These are phyloP conservation scores for Termitomyces sp. DNA, from an alignment of 768 basidiomycete genomes.

Conservation along the genomic window DNA sequence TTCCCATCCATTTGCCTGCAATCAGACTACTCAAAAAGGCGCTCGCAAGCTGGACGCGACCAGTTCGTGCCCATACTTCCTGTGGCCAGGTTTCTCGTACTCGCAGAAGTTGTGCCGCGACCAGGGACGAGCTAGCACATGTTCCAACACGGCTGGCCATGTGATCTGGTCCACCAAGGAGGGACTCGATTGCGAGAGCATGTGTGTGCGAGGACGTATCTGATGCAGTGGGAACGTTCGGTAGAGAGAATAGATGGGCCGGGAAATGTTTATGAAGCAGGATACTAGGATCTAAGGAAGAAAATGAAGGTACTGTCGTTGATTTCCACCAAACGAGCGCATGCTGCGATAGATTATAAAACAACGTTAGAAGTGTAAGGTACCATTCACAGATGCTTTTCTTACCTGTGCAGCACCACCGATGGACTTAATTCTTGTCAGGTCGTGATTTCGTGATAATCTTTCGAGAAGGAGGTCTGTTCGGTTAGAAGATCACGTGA, in stretches of 20 bases:
- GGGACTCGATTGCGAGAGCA: constrained; percentile 67
- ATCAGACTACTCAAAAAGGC: constrained; percentile 69
- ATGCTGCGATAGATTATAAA: constrained; percentile 34
- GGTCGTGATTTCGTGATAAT: constrained; percentile 61
- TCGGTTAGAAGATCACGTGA: constrained; percentile 17
- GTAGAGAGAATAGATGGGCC: constrained; percentile 60
- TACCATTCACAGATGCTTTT: background rate
- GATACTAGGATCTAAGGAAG: constrained; percentile 65
- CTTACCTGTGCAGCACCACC: constrained; percentile 73
- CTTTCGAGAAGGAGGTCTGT: constrained; percentile 77
- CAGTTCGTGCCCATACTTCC: constrained; percentile 76
- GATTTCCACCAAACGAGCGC: constrained; percentile 88
- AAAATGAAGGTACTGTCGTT: constrained; percentile 65
- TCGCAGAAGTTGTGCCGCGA: constrained; percentile 71
- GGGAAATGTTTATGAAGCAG: constrained; percentile 67
- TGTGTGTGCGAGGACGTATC: constrained; percentile 80
- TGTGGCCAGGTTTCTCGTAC: constrained; percentile 74
- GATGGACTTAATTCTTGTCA: constrained; percentile 67
- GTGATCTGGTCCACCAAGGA: constrained; percentile 71
- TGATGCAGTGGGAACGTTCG: constrained; percentile 70
- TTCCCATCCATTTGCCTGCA: constrained; percentile 63
- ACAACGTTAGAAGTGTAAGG: background rate
- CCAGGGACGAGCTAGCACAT: constrained; percentile 61
- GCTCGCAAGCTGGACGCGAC: constrained; percentile 72
- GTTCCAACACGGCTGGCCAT: constrained; percentile 77